Percentiles rank a stretch among this genome's conserved stretches.
phyloP scores from a whole-genome alignment of 768 basidiomycete species.

The Tylopilus sp. region DNA sequence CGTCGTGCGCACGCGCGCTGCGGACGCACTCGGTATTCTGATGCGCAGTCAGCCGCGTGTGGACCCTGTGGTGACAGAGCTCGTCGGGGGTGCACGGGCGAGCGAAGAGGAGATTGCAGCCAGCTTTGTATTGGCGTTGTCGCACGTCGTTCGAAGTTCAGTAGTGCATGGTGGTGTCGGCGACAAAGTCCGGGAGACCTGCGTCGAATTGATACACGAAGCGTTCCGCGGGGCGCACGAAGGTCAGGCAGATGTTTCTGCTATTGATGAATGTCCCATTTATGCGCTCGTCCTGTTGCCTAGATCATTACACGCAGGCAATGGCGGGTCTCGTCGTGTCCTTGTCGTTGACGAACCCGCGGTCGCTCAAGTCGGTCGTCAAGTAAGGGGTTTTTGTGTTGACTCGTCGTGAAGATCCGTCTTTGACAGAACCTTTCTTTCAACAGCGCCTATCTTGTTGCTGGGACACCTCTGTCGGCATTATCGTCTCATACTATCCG shows the following conservation, averaged over 20 bases:
- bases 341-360: slow-evolving; percentile 55
- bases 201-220: slow-evolving; percentile 73
- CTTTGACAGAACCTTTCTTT: slow-evolving; percentile 4
- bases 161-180: slow-evolving; percentile 63
- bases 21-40: slow-evolving; percentile 79
- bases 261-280: background rate
- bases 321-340: slow-evolving; percentile 61
- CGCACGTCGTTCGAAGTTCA: slow-evolving; percentile 68
- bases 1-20: slow-evolving; percentile 78
- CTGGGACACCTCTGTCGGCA: slow-evolving; percentile 64
- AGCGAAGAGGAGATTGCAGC: slow-evolving; percentile 70
- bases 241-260: slow-evolving; percentile 37
- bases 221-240: slow-evolving; percentile 72
- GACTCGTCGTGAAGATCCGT: background rate
- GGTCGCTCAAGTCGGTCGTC: slow-evolving; percentile 62
- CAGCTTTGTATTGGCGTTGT: slow-evolving; percentile 73
- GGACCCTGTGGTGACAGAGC: slow-evolving; percentile 91
- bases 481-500: slow-evolving; percentile 60
- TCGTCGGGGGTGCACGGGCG: slow-evolving; percentile 57
- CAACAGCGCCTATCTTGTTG: slow-evolving; percentile 55
- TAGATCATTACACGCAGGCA: slow-evolving; percentile 70
- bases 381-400: slow-evolving; percentile 46
- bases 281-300: background rate
- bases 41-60: slow-evolving; percentile 90
- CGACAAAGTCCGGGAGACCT: slow-evolving; percentile 66